Evolutionary conservation across 2,329 filamentous ascomycete species (phyloP), one percentile per base, ranked within the genome.

Genomic region (Trichoderma citrinoviride): DNA sequence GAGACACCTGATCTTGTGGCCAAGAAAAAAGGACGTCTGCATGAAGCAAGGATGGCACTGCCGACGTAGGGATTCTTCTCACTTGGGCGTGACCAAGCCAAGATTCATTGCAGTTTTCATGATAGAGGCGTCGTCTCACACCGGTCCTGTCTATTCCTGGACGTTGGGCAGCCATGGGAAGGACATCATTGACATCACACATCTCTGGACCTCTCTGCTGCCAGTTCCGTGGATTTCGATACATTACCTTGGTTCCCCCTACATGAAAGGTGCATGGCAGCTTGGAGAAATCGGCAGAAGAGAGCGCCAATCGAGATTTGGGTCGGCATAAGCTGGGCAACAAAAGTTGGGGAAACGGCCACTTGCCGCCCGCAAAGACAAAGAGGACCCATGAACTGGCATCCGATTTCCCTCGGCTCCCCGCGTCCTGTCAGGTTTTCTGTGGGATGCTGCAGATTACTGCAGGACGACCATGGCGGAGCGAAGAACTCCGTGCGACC

Each of bases 351-450:
- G 54, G 25, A 44, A 27, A 44, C 14, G 33, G n/a, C 37, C 17
- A 21, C 15, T 7, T 49, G 8, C 25, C 41, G 25, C 27, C 54
- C 50, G 29, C 50, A 33, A 33, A 40, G n/a, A n/a, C n/a, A n/a
- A n/a, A n/a, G n/a, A n/a, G 50, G 47, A 10, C 47, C 54, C 54
- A 21, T 29, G 41, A 49, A 29, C 23, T 46, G 29, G 23, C 44
- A 49, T 41, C 49, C 58, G 47, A 61, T 33, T 46, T 29, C 27
- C 49, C 47, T 53, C 58, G 47, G 58, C 27, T 53, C 58, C 40
- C 47, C 47, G 40, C 58, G 47, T 53, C 37, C 8, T 10, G 29
- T 10, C 29, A 8, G 10, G 1, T 14, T 7, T 44, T 23, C 2
- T 33, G 57, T 61, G 44, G 46, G 29, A 17, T 29, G 27, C 25